Evolutionary conservation across 1,139 yeast species (phyloP).

Genomic region (Maudiozyma humilis): DNA sequence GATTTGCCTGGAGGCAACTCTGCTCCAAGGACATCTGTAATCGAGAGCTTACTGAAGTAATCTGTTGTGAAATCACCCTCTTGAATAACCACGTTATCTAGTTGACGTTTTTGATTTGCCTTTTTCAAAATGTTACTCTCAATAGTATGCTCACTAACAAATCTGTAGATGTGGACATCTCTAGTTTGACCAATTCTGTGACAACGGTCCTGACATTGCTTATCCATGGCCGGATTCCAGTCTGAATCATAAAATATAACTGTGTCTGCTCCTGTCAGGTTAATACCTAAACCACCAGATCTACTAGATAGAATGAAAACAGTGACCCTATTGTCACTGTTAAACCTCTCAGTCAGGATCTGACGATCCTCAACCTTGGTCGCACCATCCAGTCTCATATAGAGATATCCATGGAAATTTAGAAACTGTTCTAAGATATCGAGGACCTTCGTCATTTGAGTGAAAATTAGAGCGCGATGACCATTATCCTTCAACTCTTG

Average conservation of each 20-base stretch:
- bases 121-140: constrained; percentile 90
- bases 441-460: constrained; percentile 95
- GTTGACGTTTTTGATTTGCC: constrained; percentile 90
- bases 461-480: constrained; percentile 89
- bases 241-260: constrained; percentile 98
- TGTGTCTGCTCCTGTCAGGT: constrained; percentile 96
- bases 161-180: constrained; percentile 93
- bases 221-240: constrained; percentile 99
- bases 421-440: constrained; percentile 89
- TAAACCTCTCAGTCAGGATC: constrained; percentile 83
- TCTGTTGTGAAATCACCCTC: constrained; percentile 98
- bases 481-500: constrained; percentile 77
- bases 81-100: constrained; percentile 93
- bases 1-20: constrained; percentile 34
- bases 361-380: constrained; percentile 97
- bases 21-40: constrained; percentile 76
- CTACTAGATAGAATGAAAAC: constrained; percentile 90
- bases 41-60: constrained; percentile 81
- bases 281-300: constrained; percentile 97
- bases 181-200: constrained; percentile 98
- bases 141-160: constrained; percentile 92
- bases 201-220: constrained; percentile 98
- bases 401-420: constrained; percentile 89
- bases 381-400: constrained; percentile 94
- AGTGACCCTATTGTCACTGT: constrained; percentile 75